phyloP scores from a whole-genome alignment of 352 stramenopile genomes.

The Phytophthora macrochlamydospora region DNA sequence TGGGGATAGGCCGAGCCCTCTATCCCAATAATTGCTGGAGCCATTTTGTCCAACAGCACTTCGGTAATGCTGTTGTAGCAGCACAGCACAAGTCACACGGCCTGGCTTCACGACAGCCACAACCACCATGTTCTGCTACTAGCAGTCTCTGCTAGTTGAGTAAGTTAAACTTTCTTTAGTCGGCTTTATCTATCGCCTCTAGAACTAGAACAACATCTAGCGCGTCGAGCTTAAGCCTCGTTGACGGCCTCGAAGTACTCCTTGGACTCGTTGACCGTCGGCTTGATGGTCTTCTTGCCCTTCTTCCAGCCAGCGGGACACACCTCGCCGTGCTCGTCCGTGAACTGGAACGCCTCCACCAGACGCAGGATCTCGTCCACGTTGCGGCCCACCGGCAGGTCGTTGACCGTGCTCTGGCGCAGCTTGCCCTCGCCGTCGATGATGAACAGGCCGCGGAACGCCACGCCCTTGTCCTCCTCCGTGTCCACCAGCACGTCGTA shows the following conservation, averaged over 20 bases:
- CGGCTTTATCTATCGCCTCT: not conserved
- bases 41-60: too few relatives aligned
- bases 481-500: conserved; percentile 86
- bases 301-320: conserved; percentile 92
- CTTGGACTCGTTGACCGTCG: conserved; percentile 69
- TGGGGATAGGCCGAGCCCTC: too few relatives aligned
- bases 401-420: conserved; percentile 88
- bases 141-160: not conserved
- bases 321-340: conserved; percentile 88
- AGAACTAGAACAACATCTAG: not conserved
- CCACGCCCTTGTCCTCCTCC: conserved; percentile 61
- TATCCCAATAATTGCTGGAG: too few relatives aligned
- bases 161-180: not conserved
- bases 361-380: conserved; percentile 91
- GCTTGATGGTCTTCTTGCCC: conserved; percentile 88
- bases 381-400: conserved; percentile 85
- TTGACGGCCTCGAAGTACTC: conserved; percentile 65
- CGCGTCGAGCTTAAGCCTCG: not conserved
- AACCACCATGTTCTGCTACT: too few relatives aligned
- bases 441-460: conserved; percentile 90
- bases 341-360: conserved; percentile 91
- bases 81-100: too few relatives aligned
- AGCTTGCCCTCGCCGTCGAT: conserved; percentile 88
- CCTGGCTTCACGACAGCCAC: too few relatives aligned
- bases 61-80: too few relatives aligned